Evolutionary conservation across 257 asterid species (phyloP), one percentile per base, ranked within the genome.

Genomic region (Penstemon newberryi): DNA sequence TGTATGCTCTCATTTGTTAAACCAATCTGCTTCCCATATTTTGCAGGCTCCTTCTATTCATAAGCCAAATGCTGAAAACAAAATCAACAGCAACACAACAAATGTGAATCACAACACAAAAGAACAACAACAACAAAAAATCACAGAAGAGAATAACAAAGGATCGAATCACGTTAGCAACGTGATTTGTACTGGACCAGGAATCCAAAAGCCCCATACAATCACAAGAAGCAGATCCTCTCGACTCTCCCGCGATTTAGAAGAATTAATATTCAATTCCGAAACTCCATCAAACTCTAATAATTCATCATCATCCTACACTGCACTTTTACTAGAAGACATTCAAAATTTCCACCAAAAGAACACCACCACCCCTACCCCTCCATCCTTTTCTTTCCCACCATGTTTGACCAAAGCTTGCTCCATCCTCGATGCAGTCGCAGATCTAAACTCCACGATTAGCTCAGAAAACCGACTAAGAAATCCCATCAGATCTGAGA

Each of bases 281-380:
- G 97, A 88, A 71, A 41, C 83, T 15, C 73, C 80, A 58, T 45
- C 87, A 4, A 80, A 83, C 50, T 85, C 96, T 2, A 77, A 83
- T 46, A 66, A 25, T 25, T 25, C 33, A 25, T 25, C 84, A 41
- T 70, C 89, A 25, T 81, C 95, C 73, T 94, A 91, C 70, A 83
- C 97, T 0, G 85, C 99, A 0, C 67, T 94, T 7, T 68, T 94
- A 63, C 93, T 94, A 0, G 96, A 94, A 78, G 99, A 94, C 81
- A 94, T 94, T 59, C 96, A 94, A 7, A 94, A 91, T 49, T 94
- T 94, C 79, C 97, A 94, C 86, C 96, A 93, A 43, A 90, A 91
- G 78, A 88, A 62, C 72, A 81, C 60, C 43, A 46, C 70, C 56
- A 43, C 52, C 4, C 65, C 82, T 13, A 74, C 85, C 15, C 79